phyloP scores from a whole-genome alignment of 2,329 filamentous ascomycete species.

The Alternaria angustiovoidea region DNA sequence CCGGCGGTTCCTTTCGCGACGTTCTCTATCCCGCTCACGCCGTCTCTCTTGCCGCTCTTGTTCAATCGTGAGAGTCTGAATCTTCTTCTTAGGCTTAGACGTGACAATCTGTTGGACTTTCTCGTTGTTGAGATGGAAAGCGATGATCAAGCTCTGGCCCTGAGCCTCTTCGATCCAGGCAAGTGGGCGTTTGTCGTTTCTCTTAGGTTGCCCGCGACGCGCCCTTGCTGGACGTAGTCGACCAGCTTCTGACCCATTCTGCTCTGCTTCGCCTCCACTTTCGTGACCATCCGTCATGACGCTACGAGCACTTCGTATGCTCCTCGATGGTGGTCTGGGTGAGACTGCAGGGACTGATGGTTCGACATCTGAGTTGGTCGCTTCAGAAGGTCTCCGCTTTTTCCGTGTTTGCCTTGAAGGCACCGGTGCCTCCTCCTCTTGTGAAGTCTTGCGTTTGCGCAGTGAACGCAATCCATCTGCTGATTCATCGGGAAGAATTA shows the following conservation, averaged over 20 bases:
- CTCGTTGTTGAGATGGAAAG: conserved; percentile 56
- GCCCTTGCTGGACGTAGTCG: conserved; percentile 43
- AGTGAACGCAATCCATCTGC: conserved; percentile 79
- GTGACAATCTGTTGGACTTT: conserved; percentile 69
- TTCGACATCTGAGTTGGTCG: conserved; percentile 43
- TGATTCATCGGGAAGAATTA: conserved; percentile 75
- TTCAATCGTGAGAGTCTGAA: conserved; percentile 38
- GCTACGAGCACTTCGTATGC: conserved; percentile 29
- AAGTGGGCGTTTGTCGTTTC: conserved; percentile 46
- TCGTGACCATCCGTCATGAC: conserved; percentile 43
- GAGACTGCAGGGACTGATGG: conserved; percentile 41
- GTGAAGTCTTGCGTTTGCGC: conserved; percentile 84
- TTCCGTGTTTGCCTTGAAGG: conserved; percentile 53
- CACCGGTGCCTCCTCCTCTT: conserved; percentile 66
- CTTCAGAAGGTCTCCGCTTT: conserved; percentile 51
- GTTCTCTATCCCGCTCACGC: conserved; percentile 46
- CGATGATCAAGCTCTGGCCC: conserved; percentile 41
- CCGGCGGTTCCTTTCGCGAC: conserved; percentile 57
- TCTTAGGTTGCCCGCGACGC: conserved; percentile 45
- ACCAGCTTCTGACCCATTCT: conserved; percentile 38
- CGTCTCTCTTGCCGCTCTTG: conserved; percentile 44
- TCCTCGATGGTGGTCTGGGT: conserved; percentile 38
- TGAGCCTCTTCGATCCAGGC: conserved; percentile 48
- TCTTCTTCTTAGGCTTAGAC: conserved; percentile 63
- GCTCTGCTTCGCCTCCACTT: conserved; percentile 37